Base-by-base conservation (phyloP, 225 moss, liverwort and hornwort genomes). In the Thuidium tamariscinum region DNA sequence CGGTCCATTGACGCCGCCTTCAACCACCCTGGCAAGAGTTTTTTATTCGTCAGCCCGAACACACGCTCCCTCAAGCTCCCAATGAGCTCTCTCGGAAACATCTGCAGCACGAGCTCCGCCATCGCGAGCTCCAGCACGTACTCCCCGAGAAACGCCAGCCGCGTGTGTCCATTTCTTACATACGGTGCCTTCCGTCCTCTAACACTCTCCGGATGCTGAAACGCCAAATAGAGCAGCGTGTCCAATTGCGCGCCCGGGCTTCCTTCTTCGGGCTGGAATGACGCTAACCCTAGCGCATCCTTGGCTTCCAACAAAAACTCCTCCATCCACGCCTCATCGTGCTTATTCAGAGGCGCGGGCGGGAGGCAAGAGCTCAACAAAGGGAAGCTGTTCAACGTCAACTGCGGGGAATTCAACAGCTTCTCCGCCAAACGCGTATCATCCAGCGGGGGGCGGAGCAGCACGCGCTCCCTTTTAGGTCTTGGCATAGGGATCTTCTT, bases 81-180 rank as follows among this genome's bases (percentile, higher is more conserved):
- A 17, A 87, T 91, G 55, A 90, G 82, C 81, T 99, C 99, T 21
- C 92, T 85, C 8, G 99, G 99, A 91, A 89, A 97, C 95, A 99
- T 95, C 86, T 97, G 96, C 80, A 99, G 82, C 83, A 96, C 21
- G 42, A 99, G 80, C 93, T 99, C 99, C 55, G 93, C 56, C 83
- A 99, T 89, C 5, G 93, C 96, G 32, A 95, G 94, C 80, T 97
- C 99, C 30, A 97, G 87, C 85, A 99, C 99, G 48, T 89, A 95
- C 89, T 96, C 93, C 3, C 99, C 99, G 63, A 99, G 84, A 90
- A 99, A 99, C 13, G 81, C 86, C 83, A 99, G 89, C 27, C 99
- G 87, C 37, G 99, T 95, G 77, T 99, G 97, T 29, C 91, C 99
- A 68, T 94, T 95, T 56, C 93, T 88, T 13, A 97, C 94, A 90